Evolutionary conservation across 2,329 filamentous ascomycete genomes (phyloP), one percentile per base, ranked within the genome.

Genomic region (Harringtonia lauricola): DNA sequence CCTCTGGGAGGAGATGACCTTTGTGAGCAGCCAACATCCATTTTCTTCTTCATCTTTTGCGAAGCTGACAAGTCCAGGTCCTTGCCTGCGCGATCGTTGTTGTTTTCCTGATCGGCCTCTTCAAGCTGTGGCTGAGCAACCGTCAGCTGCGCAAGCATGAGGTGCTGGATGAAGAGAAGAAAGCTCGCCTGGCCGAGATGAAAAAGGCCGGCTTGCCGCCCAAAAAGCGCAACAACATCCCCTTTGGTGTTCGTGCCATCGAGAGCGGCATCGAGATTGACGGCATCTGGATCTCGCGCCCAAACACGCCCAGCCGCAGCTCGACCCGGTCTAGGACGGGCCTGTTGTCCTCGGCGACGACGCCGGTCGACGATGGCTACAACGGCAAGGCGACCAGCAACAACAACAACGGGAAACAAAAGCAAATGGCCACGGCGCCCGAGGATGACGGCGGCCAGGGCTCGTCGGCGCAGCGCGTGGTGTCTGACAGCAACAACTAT

Each of bases 1-100:
- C 53, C 66, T 92, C 55, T 95, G 88, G 88, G 78, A 92, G 70
- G 80, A 94, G 67, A 81, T 95, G 79, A 85, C 81, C 42, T 86
- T 94, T 66, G 88, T 94, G 67, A 70, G 84, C 17, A 19, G 8
- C 21, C 8, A 24, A n/a, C n/a, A n/a, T n/a, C n/a, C n/a, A n/a
- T n/a, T n/a, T n/a, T n/a, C n/a, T n/a, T n/a, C n/a, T n/a, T n/a
- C n/a, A n/a, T n/a, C n/a, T n/a, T n/a, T n/a, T n/a, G n/a, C n/a
- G n/a, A 10, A 12, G 24, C 15, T 17, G 6, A 9, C n/a, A 5
- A 19, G 13, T 41, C 13, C 51, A 94, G 86, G 74, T 87, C 26
- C 72, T 94, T 39, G 85, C 71, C 31, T 75, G 76, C 52, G 76
- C 74, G 47, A 88, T 94, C 51, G 72, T 76, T 39, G 51, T 79